phyloP scores from a whole-genome alignment of 805 yeast genomes.

The Teunomyces funiuensis region DNA sequence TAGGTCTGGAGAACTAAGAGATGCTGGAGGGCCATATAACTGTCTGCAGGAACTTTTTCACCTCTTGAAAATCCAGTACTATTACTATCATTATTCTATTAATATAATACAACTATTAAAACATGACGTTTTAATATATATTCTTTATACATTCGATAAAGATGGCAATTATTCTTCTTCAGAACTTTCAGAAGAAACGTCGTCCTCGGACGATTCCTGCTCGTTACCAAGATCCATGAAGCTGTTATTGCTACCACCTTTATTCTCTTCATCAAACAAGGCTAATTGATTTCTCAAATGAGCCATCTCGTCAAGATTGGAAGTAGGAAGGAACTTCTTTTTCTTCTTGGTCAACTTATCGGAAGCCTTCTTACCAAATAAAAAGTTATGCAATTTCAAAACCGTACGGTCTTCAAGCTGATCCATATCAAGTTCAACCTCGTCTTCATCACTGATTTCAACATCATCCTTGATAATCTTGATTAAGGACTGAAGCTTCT shows the following conservation, averaged over 20 bases:
- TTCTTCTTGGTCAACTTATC: slow-evolving; percentile 44
- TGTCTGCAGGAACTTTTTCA: not conserved
- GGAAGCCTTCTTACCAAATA: slow-evolving; percentile 47
- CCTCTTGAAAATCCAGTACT: not conserved
- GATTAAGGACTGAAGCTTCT: slow-evolving; percentile 78
- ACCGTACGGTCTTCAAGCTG: slow-evolving; percentile 82
- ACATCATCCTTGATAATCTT: slow-evolving; percentile 77
- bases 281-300: slow-evolving; percentile 56
- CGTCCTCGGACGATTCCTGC: slow-evolving; percentile 51
- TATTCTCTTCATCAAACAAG: slow-evolving; percentile 36
- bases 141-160: slow-evolving; percentile 5
- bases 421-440: slow-evolving; percentile 93
- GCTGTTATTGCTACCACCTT: slow-evolving; percentile 15
- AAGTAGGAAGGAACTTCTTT: slow-evolving; percentile 34
- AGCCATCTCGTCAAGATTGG: slow-evolving; percentile 55
- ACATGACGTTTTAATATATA: slow-evolving; percentile 2
- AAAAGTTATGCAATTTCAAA: slow-evolving; percentile 78
- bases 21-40: not conserved
- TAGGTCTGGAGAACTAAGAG: not conserved
- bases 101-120: slow-evolving; percentile 3
- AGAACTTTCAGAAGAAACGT: slow-evolving; percentile 57
- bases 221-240: slow-evolving; percentile 34
- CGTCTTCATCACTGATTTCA: slow-evolving; percentile 68
- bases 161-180: slow-evolving; percentile 59
- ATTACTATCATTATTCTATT: not conserved